Conservation (phyloP, 495 filamentous ascomycete genomes). For the Penicillium crystallinum region DNA sequence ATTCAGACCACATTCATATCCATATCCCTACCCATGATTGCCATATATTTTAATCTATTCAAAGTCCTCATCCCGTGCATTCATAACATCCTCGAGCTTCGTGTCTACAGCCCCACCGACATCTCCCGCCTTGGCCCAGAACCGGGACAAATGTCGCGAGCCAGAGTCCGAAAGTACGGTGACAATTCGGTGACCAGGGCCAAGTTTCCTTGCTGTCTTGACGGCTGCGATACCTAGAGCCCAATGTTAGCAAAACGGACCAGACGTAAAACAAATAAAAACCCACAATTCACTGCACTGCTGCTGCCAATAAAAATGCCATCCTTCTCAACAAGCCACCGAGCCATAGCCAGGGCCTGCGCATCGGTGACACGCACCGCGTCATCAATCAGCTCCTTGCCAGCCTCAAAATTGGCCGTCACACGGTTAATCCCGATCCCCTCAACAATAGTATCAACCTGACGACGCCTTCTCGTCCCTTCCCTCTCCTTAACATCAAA, state of each 20-base stretch:
- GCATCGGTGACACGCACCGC: conserved; percentile 87
- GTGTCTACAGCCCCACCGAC: conserved; percentile 54
- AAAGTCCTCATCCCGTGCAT: conserved; percentile 35
- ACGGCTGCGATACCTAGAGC: conserved; percentile 71
- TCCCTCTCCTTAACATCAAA: conserved; percentile 83
- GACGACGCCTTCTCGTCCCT: conserved; percentile 78
- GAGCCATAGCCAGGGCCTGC: conserved; percentile 87
- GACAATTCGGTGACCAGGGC: conserved; percentile 74
- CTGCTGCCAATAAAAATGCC: conserved; percentile 93
- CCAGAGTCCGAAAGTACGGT: conserved; percentile 92
- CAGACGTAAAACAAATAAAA: not conserved
- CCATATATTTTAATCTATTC: conserved; percentile 9
- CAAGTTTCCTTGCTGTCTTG: conserved; percentile 67
- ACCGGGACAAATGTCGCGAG: conserved; percentile 85
- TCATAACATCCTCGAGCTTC: conserved; percentile 48
- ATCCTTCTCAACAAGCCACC: conserved; percentile 93
- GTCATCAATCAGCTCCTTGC: conserved; percentile 77
- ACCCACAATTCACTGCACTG: conserved; percentile 87
- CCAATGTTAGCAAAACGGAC: not conserved
- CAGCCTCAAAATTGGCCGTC: conserved; percentile 86
- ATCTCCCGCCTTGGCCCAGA: conserved; percentile 79
- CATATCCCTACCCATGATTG: not conserved
- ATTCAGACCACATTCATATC: not conserved
- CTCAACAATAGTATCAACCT: conserved; percentile 95
- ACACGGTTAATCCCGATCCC: conserved; percentile 92